Percentiles rank a stretch among this genome's conserved stretches.
Conservation (phyloP, 371 early-diverging fungal genomes). For the Umbelopsis sp. region DNA sequence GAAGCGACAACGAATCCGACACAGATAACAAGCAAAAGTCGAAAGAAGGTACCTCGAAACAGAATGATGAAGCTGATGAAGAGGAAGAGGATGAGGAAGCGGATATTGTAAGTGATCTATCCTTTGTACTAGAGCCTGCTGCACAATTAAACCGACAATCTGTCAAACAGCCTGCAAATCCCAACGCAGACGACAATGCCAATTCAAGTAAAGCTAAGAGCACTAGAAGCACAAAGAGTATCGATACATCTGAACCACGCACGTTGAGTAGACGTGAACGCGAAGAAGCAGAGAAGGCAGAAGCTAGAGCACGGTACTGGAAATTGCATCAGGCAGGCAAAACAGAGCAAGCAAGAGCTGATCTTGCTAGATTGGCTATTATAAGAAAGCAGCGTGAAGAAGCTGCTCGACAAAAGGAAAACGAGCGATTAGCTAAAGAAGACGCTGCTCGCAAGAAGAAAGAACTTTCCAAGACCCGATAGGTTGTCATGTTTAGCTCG, state of each 20-base stretch:
- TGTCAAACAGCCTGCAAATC: constrained; percentile 33
- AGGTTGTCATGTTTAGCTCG: not conserved
- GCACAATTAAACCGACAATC: not conserved
- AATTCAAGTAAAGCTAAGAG: constrained; percentile 47
- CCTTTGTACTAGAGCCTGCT: no score
- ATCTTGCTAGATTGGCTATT: constrained; percentile 68
- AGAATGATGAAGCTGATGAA: constrained; percentile 7
- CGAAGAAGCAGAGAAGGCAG: constrained; percentile 61
- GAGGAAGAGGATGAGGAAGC: constrained; percentile 19
- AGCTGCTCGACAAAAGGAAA: constrained; percentile 59
- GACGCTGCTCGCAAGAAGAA: constrained; percentile 20
- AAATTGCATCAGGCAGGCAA: constrained; percentile 70
- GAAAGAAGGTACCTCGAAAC: not conserved
- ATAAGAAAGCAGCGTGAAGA: constrained; percentile 72
- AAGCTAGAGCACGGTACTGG: constrained; percentile 59
- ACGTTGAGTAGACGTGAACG: constrained; percentile 22
- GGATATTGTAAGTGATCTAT: constrained; percentile 30
- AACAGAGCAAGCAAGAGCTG: constrained; percentile 71
- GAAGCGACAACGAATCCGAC: not conserved
- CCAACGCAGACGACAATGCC: constrained; percentile 44
- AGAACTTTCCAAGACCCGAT: constrained; percentile 10
- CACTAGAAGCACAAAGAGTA: constrained; percentile 38
- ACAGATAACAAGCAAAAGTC: not conserved
- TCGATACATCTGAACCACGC: constrained; percentile 46
- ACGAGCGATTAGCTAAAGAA: constrained; percentile 30